Percentiles rank a stretch among this genome's conserved stretches.
phyloP scores from a whole-genome alignment of 176 grass and related monocot genomes.

The Metroxylon sagu region DNA sequence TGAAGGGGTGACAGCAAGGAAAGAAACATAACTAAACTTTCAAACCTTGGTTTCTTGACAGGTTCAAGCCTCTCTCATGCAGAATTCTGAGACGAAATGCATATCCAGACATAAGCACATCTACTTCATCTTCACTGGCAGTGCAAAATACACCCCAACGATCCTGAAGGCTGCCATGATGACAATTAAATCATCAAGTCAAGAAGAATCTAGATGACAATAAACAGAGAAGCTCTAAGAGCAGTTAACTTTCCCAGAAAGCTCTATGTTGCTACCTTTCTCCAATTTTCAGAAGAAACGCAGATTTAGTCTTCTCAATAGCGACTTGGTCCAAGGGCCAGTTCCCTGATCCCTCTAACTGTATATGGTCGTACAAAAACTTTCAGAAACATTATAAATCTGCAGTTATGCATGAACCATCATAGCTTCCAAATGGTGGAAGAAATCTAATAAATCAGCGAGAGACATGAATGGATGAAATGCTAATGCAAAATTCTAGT shows the following conservation, averaged over 20 bases:
- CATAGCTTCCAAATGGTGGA: too few relatives aligned
- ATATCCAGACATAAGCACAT: conserved; percentile 81
- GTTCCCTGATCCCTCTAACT: conserved; percentile 92
- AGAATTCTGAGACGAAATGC: conserved; percentile 84
- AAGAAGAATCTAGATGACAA: neutral
- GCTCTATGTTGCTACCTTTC: conserved; percentile 47
- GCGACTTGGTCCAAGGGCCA: conserved; percentile 85
- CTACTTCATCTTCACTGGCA: conserved; percentile 80
- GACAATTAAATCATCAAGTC: conserved; percentile 9
- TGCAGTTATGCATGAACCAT: too few relatives aligned
- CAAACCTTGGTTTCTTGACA: conserved; percentile 59
- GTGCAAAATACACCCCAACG: conserved; percentile 48
- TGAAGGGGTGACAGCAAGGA: too few relatives aligned
- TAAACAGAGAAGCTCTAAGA: neutral
- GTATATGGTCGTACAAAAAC: conserved; percentile 19
- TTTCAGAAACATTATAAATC: neutral
- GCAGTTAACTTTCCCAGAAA: neutral
- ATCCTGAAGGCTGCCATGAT: conserved; percentile 59
- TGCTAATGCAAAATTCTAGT: neutral
- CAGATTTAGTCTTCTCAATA: conserved; percentile 83
- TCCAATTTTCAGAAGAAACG: conserved; percentile 95
- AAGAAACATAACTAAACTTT: too few relatives aligned
- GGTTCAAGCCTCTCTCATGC: conserved; percentile 60
- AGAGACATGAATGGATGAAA: too few relatives aligned
- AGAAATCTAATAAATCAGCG: too few relatives aligned